Percentiles rank a stretch among this genome's conserved stretches.
phyloP scores from a whole-genome alignment of 2,329 filamentous ascomycete species.

The Calonectria leucothoes region DNA sequence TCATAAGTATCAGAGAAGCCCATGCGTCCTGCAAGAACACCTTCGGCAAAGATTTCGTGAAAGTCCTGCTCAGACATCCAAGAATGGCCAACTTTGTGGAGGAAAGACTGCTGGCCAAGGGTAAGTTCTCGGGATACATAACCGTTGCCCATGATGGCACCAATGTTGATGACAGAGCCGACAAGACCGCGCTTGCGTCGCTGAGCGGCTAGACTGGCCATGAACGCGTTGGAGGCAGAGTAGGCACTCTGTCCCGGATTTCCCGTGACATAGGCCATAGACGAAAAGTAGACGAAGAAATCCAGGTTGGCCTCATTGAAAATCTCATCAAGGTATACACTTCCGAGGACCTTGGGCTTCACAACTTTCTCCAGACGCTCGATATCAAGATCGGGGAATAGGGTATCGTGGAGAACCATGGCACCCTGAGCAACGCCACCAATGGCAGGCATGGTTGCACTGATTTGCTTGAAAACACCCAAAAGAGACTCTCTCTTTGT shows the following conservation, averaged over 20 bases:
- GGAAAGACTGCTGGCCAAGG: neutral
- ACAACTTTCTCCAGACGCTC: conserved; percentile 43
- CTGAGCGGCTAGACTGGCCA: conserved; percentile 44
- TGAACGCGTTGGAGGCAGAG: conserved; percentile 52
- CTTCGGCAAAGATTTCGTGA: conserved; percentile 45
- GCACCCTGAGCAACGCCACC: conserved; percentile 57
- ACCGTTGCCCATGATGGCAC: conserved; percentile 52
- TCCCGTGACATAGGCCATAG: conserved; percentile 48
- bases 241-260: conserved; percentile 53
- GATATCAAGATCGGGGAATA: conserved; percentile 46
- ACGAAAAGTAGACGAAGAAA: conserved; percentile 57
- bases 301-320: conserved; percentile 47
- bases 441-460: conserved; percentile 46
- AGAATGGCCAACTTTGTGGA: conserved; percentile 11
- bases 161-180: conserved; percentile 53
- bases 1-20: neutral
- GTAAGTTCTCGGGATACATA: conserved; percentile 43
- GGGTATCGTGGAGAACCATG: conserved; percentile 54
- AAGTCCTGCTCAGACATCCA: conserved; percentile 45
- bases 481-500: conserved; percentile 15
- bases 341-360: conserved; percentile 53
- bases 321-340: conserved; percentile 44
- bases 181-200: conserved; percentile 48
- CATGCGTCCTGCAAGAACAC: neutral
- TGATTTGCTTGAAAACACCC: conserved; percentile 27